A percentile compares a stretch with the other conserved stretches of the same genome.
Evolutionary conservation across 2,329 filamentous ascomycete species (phyloP).

Genomic region (Nothopassalora personata): DNA sequence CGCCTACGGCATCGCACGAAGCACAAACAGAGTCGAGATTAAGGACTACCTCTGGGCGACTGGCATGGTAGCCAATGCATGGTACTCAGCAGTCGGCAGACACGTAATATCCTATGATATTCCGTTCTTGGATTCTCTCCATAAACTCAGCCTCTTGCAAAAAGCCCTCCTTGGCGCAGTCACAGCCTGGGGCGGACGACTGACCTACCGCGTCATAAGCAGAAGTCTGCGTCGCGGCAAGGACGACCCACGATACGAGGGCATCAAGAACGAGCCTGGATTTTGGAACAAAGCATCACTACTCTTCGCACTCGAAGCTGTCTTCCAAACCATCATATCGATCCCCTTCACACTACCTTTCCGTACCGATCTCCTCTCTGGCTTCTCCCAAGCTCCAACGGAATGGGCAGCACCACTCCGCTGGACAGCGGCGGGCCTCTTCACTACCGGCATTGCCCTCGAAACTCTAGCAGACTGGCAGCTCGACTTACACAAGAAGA

Average conservation of each 20-base stretch:
- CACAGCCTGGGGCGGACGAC: constrained; percentile 53
- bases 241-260: constrained; percentile 54
- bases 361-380: constrained; percentile 11
- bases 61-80: constrained; percentile 49
- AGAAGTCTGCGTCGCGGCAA: constrained; percentile 47
- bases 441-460: constrained; percentile 24
- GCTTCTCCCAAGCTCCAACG: constrained; percentile 14
- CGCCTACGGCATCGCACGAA: constrained; percentile 48
- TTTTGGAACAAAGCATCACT: constrained; percentile 57
- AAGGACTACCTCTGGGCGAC: constrained; percentile 52
- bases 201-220: constrained; percentile 51
- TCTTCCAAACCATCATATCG: constrained; percentile 53
- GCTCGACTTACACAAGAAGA: constrained; percentile 46
- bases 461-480: constrained; percentile 50
- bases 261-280: constrained; percentile 46
- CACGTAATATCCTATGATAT: constrained; percentile 43
- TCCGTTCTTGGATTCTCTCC: constrained; percentile 44
- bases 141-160: constrained; percentile 49
- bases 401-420: constrained; percentile 35
- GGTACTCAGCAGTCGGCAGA: constrained; percentile 56
- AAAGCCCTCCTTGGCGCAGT: constrained; percentile 53
- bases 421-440: constrained; percentile 46
- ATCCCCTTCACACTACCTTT: constrained; percentile 55
- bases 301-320: constrained; percentile 53
- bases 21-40: constrained; percentile 52